Base-by-base conservation (phyloP, 202 grass and related monocot species). In the Panicum hallii region DNA sequence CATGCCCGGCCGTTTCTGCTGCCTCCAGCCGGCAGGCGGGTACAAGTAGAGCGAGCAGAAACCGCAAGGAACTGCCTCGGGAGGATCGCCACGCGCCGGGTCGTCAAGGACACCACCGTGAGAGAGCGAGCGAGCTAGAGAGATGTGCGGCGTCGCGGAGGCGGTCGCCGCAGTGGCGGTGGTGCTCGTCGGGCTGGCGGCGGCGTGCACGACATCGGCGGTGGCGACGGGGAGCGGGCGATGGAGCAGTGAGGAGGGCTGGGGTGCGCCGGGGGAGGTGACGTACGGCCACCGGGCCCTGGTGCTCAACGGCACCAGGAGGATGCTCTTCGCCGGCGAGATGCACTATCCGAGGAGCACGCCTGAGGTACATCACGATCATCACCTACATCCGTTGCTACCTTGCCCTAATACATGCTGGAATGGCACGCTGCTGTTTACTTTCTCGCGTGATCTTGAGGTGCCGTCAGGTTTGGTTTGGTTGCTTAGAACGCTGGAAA, bases 271-370 rank as follows among this genome's bases (percentile, higher is more conserved):
- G 17, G 84, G 80, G 38, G 91, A 86, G 52, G 93, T 98, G 1
- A 85, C 85, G 9, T 95, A 98, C 77, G 95, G 95, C 42, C 85
- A 93, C 36, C 89, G 95, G 86, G 85, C 85, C 19, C 48, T 95
- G 91, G 82, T 95, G 10, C 38, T 98, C 14, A 36, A 91, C 83
- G 95, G 95, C 80, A 61, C 22, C 2, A 79, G 93, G 73, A 85
- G 74, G 88, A 45, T 92, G 71, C 85, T 98, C 19, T 98, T 98
- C 89, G 87, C 95, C 36, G 93, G 93, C 32, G 94, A 94, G 69
- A 92, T 98, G 41, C 95, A 95, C 79, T 95, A 98, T 36, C 56
- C 93, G 30, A 87, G 95, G 76, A 97, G 92, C 82, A 90, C 92
- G 32, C 89, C 92, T 14, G 65, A 93, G 89, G 95, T 92, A 79